phyloP scores from a whole-genome alignment of 495 filamentous ascomycete genomes.

The Daldinia bambusicola region DNA sequence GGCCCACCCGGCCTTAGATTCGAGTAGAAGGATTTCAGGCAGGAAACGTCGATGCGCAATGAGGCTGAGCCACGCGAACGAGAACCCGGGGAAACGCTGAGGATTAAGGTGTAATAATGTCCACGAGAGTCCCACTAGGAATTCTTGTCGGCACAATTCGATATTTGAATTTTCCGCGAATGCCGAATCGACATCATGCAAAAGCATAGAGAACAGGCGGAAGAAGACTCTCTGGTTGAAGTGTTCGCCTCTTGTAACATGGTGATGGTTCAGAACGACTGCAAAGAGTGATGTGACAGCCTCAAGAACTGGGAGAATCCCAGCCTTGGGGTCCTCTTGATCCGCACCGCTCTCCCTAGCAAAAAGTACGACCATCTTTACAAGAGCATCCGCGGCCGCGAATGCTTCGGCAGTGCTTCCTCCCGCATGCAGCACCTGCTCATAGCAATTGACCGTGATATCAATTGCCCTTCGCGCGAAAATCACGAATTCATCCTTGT shows the following conservation, averaged over 20 bases:
- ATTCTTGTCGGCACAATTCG: slow-evolving; percentile 64
- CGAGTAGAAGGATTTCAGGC: slow-evolving; percentile 78
- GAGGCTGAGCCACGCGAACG: slow-evolving; percentile 84
- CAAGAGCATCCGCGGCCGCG: slow-evolving; percentile 83
- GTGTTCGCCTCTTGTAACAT: slow-evolving; percentile 79
- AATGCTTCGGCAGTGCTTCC: slow-evolving; percentile 76
- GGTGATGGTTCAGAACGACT: slow-evolving; percentile 84
- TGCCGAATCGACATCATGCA: slow-evolving; percentile 67
- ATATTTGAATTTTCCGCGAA: slow-evolving; percentile 54
- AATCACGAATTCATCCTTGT: slow-evolving; percentile 74
- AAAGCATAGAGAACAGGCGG: slow-evolving; percentile 85
- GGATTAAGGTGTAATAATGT: slow-evolving; percentile 83
- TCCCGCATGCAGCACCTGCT: slow-evolving; percentile 68
- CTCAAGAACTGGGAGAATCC: slow-evolving; percentile 66
- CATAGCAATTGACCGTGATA: slow-evolving; percentile 76
- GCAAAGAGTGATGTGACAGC: slow-evolving; percentile 78
- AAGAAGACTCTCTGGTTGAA: slow-evolving; percentile 93
- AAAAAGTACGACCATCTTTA: slow-evolving; percentile 80
- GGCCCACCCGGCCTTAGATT: slow-evolving; percentile 76
- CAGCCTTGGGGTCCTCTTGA: slow-evolving; percentile 30
- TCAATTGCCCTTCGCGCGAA: slow-evolving; percentile 89
- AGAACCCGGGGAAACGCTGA: slow-evolving; percentile 78
- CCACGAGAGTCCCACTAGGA: slow-evolving; percentile 76
- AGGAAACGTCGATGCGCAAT: slow-evolving; percentile 88
- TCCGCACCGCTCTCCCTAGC: slow-evolving; percentile 63